Conservation (phyloP, 2,329 filamentous ascomycete species). For the Colletotrichum sp. region DNA sequence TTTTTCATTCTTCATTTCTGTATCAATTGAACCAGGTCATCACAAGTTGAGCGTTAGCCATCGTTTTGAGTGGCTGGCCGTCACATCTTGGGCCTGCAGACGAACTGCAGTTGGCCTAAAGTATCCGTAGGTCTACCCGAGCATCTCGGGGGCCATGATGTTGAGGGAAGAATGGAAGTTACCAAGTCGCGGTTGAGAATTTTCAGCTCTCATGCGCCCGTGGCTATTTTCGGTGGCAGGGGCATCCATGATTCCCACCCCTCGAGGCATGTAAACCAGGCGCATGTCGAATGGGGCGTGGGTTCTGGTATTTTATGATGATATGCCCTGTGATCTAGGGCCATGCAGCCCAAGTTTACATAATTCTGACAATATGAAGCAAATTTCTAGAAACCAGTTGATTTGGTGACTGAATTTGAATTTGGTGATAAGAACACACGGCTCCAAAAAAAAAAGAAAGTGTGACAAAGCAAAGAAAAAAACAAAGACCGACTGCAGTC, state of each 20-base stretch:
- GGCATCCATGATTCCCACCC: no score
- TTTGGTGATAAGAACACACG: neutral
- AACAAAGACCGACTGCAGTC: neutral
- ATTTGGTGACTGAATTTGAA: neutral
- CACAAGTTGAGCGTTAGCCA: no score
- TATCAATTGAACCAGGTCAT: no score
- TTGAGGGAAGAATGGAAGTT: neutral
- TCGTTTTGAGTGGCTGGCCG: no score
- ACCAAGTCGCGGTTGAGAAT: neutral
- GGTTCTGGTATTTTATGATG: neutral
- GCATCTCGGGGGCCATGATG: neutral
- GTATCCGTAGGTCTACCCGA: neutral
- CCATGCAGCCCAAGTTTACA: accelerated
- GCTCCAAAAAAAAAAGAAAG: neutral
- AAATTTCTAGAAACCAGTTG: accelerated
- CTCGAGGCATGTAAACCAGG: neutral
- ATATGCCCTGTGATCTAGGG: neutral
- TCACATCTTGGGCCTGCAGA: neutral
- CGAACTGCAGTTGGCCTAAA: neutral
- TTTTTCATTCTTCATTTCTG: no score
- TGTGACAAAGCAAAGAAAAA: neutral
- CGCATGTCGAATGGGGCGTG: neutral
- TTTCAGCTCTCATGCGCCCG: neutral
- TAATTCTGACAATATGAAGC: neutral
- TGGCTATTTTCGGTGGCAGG: neutral